These are phyloP conservation scores for Capsicum baccatum DNA, from an alignment of 257 asterid species.

Conservation along the genomic window DNA sequence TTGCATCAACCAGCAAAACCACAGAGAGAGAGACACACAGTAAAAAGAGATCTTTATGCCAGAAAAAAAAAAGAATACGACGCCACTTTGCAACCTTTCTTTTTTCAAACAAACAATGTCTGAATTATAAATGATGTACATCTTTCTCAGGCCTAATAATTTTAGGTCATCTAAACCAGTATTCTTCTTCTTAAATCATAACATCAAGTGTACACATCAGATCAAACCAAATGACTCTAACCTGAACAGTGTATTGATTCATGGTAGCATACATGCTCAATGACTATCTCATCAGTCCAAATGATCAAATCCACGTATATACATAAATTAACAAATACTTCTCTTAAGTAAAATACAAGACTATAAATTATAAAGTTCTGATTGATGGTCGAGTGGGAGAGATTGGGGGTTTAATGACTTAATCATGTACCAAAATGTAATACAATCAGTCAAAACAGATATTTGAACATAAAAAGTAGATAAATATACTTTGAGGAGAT, in stretches of 20 bases:
- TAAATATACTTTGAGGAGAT: neutral
- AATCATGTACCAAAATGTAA: neutral
- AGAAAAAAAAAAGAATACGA: neutral
- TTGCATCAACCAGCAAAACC: neutral
- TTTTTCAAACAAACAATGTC: neutral
- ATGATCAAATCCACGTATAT: no score
- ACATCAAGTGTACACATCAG: neutral
- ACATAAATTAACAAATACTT: neutral
- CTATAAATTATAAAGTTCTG: slow-evolving; percentile 23
- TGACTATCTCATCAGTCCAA: no score
- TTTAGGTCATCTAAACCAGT: neutral
- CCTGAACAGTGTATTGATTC: no score
- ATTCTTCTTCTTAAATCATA: neutral
- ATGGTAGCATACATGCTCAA: no score
- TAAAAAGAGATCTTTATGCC: neutral
- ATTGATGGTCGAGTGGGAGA: neutral
- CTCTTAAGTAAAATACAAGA: neutral
- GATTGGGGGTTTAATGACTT: neutral
- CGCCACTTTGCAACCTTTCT: neutral
- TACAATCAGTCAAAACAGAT: neutral
- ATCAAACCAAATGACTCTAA: neutral
- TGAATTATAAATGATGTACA: neutral
- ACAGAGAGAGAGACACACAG: neutral
- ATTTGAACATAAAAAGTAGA: slow-evolving; percentile 17
- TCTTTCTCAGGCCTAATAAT: neutral